Base-by-base conservation (phyloP, 164 flowering plant species). In the Aristolochia fimbriata region DNA sequence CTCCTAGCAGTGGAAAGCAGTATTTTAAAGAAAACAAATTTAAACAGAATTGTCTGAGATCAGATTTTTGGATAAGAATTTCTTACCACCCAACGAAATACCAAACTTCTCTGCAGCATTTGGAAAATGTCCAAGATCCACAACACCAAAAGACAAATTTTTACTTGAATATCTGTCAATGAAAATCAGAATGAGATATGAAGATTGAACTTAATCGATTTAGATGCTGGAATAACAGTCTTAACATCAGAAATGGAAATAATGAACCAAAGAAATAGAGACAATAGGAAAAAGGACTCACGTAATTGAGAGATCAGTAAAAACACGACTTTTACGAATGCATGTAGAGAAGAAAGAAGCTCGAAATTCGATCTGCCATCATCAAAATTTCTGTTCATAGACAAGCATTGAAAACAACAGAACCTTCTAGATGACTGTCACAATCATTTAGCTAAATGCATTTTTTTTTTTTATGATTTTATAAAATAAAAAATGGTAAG, bases 41-140 rank as follows among this genome's bases (percentile, higher is more conserved):
- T 24, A 49, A 17, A 49, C 19, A 17, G 52, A 4, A 49, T 15
- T 6, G 43, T 37, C 43, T 3, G 43, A 37, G 12, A 37, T 37
- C 43, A 37, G 1, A 37, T 37, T 0, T 37, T 37, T 7, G 4
- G 43, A 50, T 50, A 50, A 17, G 20, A 50, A 17, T 50, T 23
- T 10, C 43, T 63, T 73, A 83, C 84, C 85, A 58, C 78, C 80
- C 61, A 86, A 76, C 47, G 83, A 81, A 68, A 93, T 86, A 68
- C 96, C 96, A 75, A 84, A 93, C 61, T 74, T 83, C 64, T 78
- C 94, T 31, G 97, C 97, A 59, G 76, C 87, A 79, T 87, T 87
- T 63, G 98, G 98, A 71, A 93, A 93, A 68, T 88, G 90, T 22
- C 98, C 91, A 68, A 93, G 85, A 77, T 93, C 97, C 71, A 89